These are phyloP conservation scores for Baeospora myosura DNA, from an alignment of 1,284 basidiomycete species.

Conservation along the genomic window DNA sequence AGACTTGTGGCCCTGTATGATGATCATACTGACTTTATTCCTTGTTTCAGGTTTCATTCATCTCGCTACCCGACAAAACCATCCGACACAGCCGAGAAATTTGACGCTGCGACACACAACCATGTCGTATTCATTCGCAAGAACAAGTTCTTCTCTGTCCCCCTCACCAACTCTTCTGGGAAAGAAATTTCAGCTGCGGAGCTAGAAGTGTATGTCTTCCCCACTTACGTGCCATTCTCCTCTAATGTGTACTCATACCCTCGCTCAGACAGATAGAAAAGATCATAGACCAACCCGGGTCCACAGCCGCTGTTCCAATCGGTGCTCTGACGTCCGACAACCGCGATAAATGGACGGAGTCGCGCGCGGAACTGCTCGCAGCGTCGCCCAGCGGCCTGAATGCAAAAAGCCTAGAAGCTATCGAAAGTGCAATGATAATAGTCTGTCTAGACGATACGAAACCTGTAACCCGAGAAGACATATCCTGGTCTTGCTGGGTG, in stretches of 20 bases:
- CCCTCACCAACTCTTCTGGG: conserved; percentile 58
- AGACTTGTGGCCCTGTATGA: not conserved
- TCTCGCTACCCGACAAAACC: conserved; percentile 81
- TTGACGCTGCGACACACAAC: conserved; percentile 70
- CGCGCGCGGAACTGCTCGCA: conserved; percentile 61
- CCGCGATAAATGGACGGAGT: conserved; percentile 86
- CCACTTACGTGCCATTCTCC: conserved; percentile 8
- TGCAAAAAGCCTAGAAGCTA: conserved; percentile 62
- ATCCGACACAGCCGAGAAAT: conserved; percentile 80
- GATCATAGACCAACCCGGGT: conserved; percentile 66
- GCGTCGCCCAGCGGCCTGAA: conserved; percentile 55
- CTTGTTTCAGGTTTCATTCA: conserved; percentile 72
- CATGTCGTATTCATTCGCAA: conserved; percentile 89
- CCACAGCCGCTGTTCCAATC: conserved; percentile 50
- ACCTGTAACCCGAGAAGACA: conserved; percentile 77
- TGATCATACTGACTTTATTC: conserved; percentile 5
- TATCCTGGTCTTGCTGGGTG: conserved; percentile 84
- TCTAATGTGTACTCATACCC: not conserved
- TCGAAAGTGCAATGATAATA: conserved; percentile 87
- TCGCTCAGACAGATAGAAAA: conserved; percentile 66
- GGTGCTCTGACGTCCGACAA: conserved; percentile 87
- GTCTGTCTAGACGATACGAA: conserved; percentile 79
- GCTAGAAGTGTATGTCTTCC: conserved; percentile 51
- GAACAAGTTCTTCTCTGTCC: conserved; percentile 84
- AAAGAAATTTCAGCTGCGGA: conserved; percentile 69